phyloP scores from a whole-genome alignment of 306 rosid genomes.

The Quercus mongolica region DNA sequence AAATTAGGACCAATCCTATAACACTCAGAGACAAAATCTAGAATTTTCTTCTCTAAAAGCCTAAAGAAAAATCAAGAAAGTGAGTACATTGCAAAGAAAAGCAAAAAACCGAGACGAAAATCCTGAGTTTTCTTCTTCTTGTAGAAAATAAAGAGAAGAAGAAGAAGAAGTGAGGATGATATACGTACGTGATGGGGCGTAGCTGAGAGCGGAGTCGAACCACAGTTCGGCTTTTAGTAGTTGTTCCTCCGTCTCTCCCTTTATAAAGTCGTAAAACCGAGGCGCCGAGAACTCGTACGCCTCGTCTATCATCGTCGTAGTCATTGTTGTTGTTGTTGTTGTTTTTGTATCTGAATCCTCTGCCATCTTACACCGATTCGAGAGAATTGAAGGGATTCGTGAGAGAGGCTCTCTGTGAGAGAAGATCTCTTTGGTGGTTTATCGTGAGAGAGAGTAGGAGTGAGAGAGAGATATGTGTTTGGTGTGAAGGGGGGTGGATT shows the following conservation, averaged over 20 bases:
- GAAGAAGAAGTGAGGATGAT: not conserved
- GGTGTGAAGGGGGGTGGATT: not conserved
- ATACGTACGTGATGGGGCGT: constrained; percentile 89
- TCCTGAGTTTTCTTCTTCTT: not conserved
- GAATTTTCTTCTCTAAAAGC: no score
- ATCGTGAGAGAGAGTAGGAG: not conserved
- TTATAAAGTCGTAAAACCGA: constrained; percentile 65
- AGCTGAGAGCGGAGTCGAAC: constrained; percentile 72
- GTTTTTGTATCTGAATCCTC: constrained; percentile 30
- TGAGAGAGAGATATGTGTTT: constrained; percentile 2
- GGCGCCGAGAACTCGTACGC: constrained; percentile 89
- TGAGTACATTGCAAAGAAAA: not conserved
- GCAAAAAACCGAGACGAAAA: not conserved
- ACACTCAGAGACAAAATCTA: no score
- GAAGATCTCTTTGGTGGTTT: not conserved
- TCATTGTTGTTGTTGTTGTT: not conserved
- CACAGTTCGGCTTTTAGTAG: constrained; percentile 66
- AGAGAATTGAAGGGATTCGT: not conserved
- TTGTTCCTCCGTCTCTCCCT: constrained; percentile 58
- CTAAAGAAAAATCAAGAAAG: not conserved
- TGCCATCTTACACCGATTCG: not conserved
- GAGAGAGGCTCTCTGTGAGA: not conserved
- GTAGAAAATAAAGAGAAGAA: not conserved
- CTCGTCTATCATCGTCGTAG: constrained; percentile 54
- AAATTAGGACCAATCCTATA: not conserved